Evolutionary conservation across 257 asterid genomes (phyloP), one percentile per base, ranked within the genome.

Genomic region (Solanum pinnatisectum): DNA sequence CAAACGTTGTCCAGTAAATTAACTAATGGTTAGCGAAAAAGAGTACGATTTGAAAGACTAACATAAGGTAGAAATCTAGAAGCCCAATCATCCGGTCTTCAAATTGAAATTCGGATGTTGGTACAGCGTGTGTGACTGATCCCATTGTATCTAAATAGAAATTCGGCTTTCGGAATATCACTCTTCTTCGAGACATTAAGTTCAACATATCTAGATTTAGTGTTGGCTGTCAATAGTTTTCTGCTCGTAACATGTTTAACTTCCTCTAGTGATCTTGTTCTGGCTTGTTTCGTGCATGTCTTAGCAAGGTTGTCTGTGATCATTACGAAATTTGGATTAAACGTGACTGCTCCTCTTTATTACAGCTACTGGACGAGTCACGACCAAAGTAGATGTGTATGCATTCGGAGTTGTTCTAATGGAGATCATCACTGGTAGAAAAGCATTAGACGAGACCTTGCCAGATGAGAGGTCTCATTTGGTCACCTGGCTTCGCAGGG

Each of bases 301-400:
- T 76, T n/a, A 22, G 33, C 59, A 12, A 76, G 33, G 30, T 76
- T 77, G 60, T 77, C 23, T 40, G 35, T 77, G 60, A 20, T 77
- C 22, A 3, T 40, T 46, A 27, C 7, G 0, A 46, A 81, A 30
- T 20, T 46, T 46, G 30, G 68, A 46, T 46, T 30, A 81, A 25
- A 6, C 84, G 0, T 40, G 52, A 78, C 4, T 72, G 67, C 44
- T 81, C n/a, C 77, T 71, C 87, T 67, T 84, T 39, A 56, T 30
- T 27, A 78, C 98, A 96, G 99, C 98, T 25, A 96, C 98, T 13
- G 99, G 98, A 84, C 90, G 99, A 89, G 98, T 95, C 83, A 96
- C 98, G 5, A 95, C 98, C 37, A 96, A 94, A 71, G 98, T 96
- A 3, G 98, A 96, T 46, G 98, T 96, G 2, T 96, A 96, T 83